Conservation (phyloP, 2,329 filamentous ascomycete species). For the Curvularia lunata region DNA sequence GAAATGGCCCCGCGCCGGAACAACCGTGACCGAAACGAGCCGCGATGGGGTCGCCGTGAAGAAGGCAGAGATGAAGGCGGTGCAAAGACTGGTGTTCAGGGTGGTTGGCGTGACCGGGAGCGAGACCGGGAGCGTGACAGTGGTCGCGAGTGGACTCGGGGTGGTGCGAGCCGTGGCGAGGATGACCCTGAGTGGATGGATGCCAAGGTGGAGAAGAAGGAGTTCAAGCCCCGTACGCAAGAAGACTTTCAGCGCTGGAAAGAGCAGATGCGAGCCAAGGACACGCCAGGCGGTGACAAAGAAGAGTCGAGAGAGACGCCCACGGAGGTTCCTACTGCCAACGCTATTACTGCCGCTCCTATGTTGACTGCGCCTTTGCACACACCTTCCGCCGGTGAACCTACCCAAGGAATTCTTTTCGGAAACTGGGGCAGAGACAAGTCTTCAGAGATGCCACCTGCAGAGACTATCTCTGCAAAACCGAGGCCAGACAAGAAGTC, state of each 20-base stretch:
- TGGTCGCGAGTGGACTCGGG: slow-evolving; percentile 62
- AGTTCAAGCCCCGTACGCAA: slow-evolving; percentile 75
- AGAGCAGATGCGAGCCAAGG: slow-evolving; percentile 81
- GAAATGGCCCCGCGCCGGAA: slow-evolving; percentile 65
- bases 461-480: slow-evolving; percentile 44
- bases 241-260: slow-evolving; percentile 97
- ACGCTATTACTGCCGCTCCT: slow-evolving; percentile 28
- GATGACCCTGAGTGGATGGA: slow-evolving; percentile 92
- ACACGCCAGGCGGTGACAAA: slow-evolving; percentile 54
- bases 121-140: slow-evolving; percentile 42
- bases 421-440: slow-evolving; percentile 62
- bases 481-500: slow-evolving; percentile 73
- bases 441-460: slow-evolving; percentile 44
- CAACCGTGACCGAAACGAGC: slow-evolving; percentile 70
- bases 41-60: slow-evolving; percentile 73
- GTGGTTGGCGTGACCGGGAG: slow-evolving; percentile 65
- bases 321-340: slow-evolving; percentile 28
- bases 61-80: slow-evolving; percentile 60
- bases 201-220: slow-evolving; percentile 67
- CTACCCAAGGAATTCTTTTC: slow-evolving; percentile 80
- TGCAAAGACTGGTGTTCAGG: slow-evolving; percentile 46
- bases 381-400: slow-evolving; percentile 68
- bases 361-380: slow-evolving; percentile 55
- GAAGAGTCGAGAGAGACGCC: slow-evolving; percentile 47
- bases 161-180: slow-evolving; percentile 59